Conservation (phyloP, 1,284 basidiomycete genomes). For the Fomitiporia mediterranea region DNA sequence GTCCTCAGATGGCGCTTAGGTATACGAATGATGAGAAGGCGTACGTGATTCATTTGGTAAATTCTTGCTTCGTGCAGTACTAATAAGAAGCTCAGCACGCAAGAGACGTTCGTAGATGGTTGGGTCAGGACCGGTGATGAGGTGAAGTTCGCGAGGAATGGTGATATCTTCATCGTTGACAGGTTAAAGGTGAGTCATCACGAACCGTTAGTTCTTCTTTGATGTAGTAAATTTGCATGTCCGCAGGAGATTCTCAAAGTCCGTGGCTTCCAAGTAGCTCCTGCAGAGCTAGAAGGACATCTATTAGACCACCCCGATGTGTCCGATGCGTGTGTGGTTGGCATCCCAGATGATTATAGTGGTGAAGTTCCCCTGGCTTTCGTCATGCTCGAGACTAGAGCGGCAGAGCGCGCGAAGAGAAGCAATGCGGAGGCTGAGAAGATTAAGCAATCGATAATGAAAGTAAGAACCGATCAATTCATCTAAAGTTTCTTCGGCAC, state of each 20-base stretch:
- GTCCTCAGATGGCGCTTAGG: slow-evolving; percentile 52
- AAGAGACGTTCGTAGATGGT: slow-evolving; percentile 52
- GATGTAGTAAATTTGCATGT: background rate
- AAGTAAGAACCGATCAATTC: slow-evolving; percentile 33
- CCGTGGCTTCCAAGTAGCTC: slow-evolving; percentile 29
- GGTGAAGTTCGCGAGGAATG: slow-evolving; percentile 49
- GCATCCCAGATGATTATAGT: slow-evolving; percentile 70
- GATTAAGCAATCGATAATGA: slow-evolving; percentile 42
- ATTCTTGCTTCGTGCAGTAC: background rate
- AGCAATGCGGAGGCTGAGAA: slow-evolving; percentile 34
- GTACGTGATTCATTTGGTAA: slow-evolving; percentile 38
- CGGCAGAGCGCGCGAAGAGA: slow-evolving; percentile 35
- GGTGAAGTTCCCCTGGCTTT: slow-evolving; percentile 77
- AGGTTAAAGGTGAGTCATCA: slow-evolving; percentile 50
- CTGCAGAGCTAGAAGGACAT: slow-evolving; percentile 71
- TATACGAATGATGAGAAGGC: slow-evolving; percentile 53
- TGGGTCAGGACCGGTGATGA: slow-evolving; percentile 73
- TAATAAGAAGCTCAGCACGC: slow-evolving; percentile 37
- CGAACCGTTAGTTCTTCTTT: background rate
- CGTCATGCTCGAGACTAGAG: slow-evolving; percentile 49
- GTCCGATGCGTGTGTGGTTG: slow-evolving; percentile 68
- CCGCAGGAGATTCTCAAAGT: slow-evolving; percentile 20
- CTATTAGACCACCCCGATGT: slow-evolving; percentile 69
- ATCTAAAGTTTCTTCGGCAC: background rate
- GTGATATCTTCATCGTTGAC: slow-evolving; percentile 62